These are phyloP conservation scores for Paramecium sexaurelia DNA, from an alignment of 73 alveolate species.

Conservation along the genomic window DNA sequence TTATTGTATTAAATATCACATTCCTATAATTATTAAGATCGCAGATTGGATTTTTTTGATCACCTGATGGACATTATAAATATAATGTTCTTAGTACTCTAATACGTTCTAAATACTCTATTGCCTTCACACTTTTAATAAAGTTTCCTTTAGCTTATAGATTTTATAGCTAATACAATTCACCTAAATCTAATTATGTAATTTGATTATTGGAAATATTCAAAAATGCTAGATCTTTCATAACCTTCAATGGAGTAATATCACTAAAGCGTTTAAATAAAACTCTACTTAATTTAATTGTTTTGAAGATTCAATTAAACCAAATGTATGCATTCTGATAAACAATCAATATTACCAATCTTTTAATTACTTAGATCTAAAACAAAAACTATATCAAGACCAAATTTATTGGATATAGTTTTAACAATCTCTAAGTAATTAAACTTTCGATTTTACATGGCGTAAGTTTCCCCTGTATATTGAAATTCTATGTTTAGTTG, in stretches of 20 bases:
- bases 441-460: background rate
- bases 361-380: slow-evolving; percentile 41
- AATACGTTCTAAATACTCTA: background rate
- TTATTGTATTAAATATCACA: background rate
- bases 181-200: background rate
- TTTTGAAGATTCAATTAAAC: background rate
- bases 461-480: background rate
- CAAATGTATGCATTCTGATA: background rate
- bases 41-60: background rate
- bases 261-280: background rate
- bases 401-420: slow-evolving; percentile 5
- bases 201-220: slow-evolving; percentile 36
- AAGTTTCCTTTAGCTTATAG: slow-evolving; percentile 8
- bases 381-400: background rate
- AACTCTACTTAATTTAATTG: background rate
- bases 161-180: background rate
- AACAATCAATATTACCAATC: background rate
- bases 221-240: background rate
- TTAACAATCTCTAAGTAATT: background rate
- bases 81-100: background rate
- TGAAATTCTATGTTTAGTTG: background rate
- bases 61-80: background rate
- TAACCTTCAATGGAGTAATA: background rate
- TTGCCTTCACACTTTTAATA: background rate
- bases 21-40: background rate